Conservation (phyloP, 2,329 filamentous ascomycete genomes). For the Penicillium sp. region DNA sequence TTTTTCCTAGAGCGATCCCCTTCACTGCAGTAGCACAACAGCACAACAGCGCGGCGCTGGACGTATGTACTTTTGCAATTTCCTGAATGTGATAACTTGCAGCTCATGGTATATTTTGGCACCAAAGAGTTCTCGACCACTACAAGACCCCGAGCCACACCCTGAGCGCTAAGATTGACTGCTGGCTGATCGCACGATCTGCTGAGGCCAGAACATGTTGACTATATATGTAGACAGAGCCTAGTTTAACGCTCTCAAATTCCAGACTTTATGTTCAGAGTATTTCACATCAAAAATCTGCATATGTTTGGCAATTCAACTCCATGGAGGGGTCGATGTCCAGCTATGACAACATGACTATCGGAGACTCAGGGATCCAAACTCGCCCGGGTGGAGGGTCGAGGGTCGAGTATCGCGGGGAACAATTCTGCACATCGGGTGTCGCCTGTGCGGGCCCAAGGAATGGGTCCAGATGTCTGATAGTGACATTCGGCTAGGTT, state of each 20-base stretch:
- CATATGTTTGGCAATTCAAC: not conserved
- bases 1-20: conserved; percentile 5
- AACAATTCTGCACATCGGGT: conserved; percentile 5
- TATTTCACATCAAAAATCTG: too few species aligned
- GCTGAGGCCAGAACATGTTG: not conserved
- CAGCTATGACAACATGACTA: not conserved
- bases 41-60: not conserved
- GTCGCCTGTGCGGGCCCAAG: conserved; percentile 12
- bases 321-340: not conserved
- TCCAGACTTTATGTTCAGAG: not conserved
- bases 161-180: not conserved
- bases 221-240: not conserved
- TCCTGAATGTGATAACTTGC: not conserved
- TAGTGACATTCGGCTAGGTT: not conserved
- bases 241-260: not conserved
- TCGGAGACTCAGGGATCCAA: not conserved
- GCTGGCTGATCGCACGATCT: not conserved
- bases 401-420: not conserved
- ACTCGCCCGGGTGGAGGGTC: not conserved
- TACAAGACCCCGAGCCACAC: not conserved
- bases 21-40: not conserved
- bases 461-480: not conserved
- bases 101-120: not conserved
- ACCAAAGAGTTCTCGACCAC: not conserved
- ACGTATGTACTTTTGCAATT: not conserved